Base-by-base conservation (phyloP, 2,329 filamentous ascomycete species). In the Colletotrichum lini region DNA sequence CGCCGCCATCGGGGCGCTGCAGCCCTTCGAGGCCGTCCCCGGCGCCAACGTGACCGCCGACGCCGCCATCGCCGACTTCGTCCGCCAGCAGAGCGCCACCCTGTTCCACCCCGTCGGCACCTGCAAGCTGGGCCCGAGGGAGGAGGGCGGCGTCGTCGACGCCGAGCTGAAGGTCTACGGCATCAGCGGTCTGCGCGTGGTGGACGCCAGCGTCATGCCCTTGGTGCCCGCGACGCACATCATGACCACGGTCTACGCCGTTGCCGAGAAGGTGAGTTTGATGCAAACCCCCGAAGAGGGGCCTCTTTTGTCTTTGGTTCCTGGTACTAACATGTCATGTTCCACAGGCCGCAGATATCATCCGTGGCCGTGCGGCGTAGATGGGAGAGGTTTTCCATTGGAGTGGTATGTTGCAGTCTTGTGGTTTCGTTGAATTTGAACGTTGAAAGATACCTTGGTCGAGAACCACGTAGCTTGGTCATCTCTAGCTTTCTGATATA, bases 101-200 rank as follows among this genome's bases (percentile, higher is more conserved):
- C 26, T 71, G 30, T 71, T 26, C 13, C 85, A 88, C 71, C 84
- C 84, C 0, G 80, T 79, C 18, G 80, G 81, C 15, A 81, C 77
- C 4, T 82, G 79, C 26, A 76, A 72, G 57, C 79, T 82, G 78
- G 79, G 79, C 9, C 77, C 79, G 2, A 73, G 68, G 0, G 76
- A 72, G 13, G 79, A 70, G 13, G 79, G 75, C 0, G 81, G 81
- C 5, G 79, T 80, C 0, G 78, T 81, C 4, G 78, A 80, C 35
- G 65, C 74, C 18, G 70, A 75, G 10, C 75, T 81, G 0, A 71
- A 74, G 0, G 79, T 81, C 0, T 79, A 80, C n/a, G 79, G 79
- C 1, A 75, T 80, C 0, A 65, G 70, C 15, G 72, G 73, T 0
- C 63, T 80, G 8, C 74, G 78, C 3, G 74, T 80, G 1, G 71